phyloP scores from a whole-genome alignment of 306 rosid species.

The Lithocarpus polystachyus region DNA sequence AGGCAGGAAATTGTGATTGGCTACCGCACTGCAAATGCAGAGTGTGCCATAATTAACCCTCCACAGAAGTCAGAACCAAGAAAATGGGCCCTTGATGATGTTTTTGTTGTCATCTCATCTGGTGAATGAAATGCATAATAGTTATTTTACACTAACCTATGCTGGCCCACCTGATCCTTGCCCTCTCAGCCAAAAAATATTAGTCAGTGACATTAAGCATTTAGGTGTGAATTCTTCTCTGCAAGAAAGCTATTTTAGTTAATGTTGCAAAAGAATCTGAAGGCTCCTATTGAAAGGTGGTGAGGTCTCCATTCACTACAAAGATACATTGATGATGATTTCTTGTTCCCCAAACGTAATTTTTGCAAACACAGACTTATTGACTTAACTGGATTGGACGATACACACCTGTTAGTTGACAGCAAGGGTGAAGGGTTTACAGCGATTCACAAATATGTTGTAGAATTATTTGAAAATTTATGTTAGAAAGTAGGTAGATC shows the following conservation, averaged over 20 bases:
- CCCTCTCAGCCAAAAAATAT: background rate
- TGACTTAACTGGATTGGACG: constrained; percentile 20
- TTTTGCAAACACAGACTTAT: background rate
- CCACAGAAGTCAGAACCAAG: constrained; percentile 51
- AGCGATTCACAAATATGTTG: background rate
- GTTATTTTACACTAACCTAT: background rate
- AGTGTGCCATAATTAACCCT: constrained; percentile 85
- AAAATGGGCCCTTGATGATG: constrained; percentile 89
- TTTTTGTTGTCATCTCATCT: constrained; percentile 70
- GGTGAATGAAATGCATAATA: constrained; percentile 33
- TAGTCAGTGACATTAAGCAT: background rate
- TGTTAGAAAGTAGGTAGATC: background rate
- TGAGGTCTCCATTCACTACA: constrained; percentile 6
- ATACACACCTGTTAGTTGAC: constrained; percentile 10
- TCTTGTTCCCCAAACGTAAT: background rate
- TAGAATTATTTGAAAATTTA: background rate
- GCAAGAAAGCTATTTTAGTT: background rate
- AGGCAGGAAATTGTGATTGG: constrained; percentile 87
- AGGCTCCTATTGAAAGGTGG: constrained; percentile 9
- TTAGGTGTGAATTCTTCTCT: background rate
- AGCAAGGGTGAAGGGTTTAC: background rate
- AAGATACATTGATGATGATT: constrained; percentile 10
- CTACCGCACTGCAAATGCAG: constrained; percentile 59
- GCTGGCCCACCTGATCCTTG: background rate
- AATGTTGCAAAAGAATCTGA: background rate